A percentile compares a stretch with the other conserved stretches of the same genome.
These are phyloP conservation scores for Pseudisothecium myosuroides DNA, from an alignment of 225 moss, liverwort and hornwort genomes.

Conservation along the genomic window DNA sequence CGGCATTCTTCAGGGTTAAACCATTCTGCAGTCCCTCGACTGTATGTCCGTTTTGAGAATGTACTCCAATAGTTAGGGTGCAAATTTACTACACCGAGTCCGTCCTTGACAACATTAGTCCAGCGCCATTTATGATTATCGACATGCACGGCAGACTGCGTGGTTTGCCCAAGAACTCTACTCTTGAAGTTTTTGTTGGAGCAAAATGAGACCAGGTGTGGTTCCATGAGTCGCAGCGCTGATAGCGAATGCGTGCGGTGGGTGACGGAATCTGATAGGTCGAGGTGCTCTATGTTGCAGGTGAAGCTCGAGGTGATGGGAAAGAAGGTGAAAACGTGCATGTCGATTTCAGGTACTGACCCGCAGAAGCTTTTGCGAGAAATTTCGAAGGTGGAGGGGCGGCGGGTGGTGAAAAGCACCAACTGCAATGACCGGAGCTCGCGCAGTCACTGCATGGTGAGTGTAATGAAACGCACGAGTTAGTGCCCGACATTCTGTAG, in stretches of 20 bases:
- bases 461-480: neutral
- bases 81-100: neutral
- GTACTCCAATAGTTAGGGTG: too few relatives aligned
- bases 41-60: neutral
- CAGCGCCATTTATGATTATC: too few relatives aligned
- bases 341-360: conserved; percentile 51
- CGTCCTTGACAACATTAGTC: too few relatives aligned
- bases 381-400: conserved; percentile 67
- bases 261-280: neutral
- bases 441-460: conserved; percentile 79
- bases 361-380: conserved; percentile 52
- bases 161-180: too few relatives aligned
- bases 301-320: conserved; percentile 69
- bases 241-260: too few relatives aligned
- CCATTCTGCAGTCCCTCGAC: neutral
- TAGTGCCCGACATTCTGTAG: neutral
- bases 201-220: too few relatives aligned
- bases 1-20: too few relatives aligned
- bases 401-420: conserved; percentile 64
- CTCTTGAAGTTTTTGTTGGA: neutral
- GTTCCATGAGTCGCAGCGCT: neutral
- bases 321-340: conserved; percentile 62
- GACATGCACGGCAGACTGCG: neutral
- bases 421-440: conserved; percentile 85
- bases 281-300: conserved; percentile 10